Evolutionary conservation across 495 filamentous ascomycete genomes (phyloP).

Genomic region (Trypethelium eluteriae): DNA sequence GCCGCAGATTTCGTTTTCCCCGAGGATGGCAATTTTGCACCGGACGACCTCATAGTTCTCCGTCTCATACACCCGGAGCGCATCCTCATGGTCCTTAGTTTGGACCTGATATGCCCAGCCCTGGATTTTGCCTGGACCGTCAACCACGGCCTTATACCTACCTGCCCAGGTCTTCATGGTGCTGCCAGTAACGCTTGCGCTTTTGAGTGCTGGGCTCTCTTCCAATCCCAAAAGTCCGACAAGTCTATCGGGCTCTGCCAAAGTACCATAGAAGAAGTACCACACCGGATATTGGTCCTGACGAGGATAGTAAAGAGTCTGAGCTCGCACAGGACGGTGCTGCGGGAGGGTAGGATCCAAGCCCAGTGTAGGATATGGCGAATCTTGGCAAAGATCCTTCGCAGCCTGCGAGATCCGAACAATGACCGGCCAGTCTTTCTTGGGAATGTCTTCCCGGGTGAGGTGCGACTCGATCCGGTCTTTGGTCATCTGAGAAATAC

Average conservation of each 20-base stretch:
- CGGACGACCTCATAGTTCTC: constrained; percentile 40
- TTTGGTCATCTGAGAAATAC: constrained; percentile 23
- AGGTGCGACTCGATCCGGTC: constrained; percentile 17
- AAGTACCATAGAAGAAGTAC: constrained; percentile 38
- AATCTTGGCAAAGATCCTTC: constrained; percentile 34
- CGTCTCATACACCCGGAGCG: constrained; percentile 36
- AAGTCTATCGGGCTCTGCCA: constrained; percentile 27
- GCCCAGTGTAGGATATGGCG: constrained; percentile 38
- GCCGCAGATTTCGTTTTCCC: not conserved
- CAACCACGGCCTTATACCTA: constrained; percentile 39
- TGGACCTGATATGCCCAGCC: constrained; percentile 37
- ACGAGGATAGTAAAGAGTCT: constrained; percentile 5
- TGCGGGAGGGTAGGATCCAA: constrained; percentile 39
- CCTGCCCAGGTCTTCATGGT: constrained; percentile 34
- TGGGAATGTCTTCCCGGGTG: not conserved
- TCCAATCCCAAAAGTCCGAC: constrained; percentile 24
- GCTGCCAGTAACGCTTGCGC: constrained; percentile 29
- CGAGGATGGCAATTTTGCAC: constrained; percentile 30
- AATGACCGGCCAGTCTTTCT: constrained; percentile 10
- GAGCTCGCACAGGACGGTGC: constrained; percentile 16
- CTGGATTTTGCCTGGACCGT: constrained; percentile 27
- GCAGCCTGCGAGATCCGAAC: constrained; percentile 31
- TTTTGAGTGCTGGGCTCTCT: constrained; percentile 15
- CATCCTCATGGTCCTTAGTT: constrained; percentile 35
- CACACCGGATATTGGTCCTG: constrained; percentile 40